Evolutionary conservation across 2,329 filamentous ascomycete species (phyloP).

Genomic region (Emergomyces africanus): DNA sequence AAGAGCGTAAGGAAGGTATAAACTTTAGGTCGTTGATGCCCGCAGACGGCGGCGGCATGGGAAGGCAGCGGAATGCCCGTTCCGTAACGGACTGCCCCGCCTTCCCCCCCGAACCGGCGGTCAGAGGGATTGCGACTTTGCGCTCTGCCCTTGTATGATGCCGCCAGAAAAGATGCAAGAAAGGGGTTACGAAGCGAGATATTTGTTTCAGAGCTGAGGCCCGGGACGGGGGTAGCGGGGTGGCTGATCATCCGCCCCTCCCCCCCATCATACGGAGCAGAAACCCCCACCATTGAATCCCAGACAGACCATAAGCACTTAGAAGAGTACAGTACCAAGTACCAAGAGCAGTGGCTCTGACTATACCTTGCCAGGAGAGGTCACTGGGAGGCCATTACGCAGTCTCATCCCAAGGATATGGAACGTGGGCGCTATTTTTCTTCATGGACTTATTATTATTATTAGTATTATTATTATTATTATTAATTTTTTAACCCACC

Average conservation of each 20-base stretch:
- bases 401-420: neutral
- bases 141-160: neutral
- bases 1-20: neutral
- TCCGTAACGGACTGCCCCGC: neutral
- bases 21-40: neutral
- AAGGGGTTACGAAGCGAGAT: neutral
- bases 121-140: neutral
- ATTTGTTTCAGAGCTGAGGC: neutral
- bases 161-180: neutral
- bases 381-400: neutral
- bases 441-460: neutral
- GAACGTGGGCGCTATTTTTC: neutral
- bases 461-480: too few species aligned
- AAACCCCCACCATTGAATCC: neutral
- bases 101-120: neutral
- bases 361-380: neutral
- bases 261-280: neutral
- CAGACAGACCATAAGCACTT: neutral
- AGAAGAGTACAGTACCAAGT: too few species aligned
- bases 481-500: neutral
- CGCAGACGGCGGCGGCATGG: neutral
- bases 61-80: neutral
- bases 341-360: neutral
- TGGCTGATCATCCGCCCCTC: neutral
- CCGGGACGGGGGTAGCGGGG: neutral